A percentile compares a stretch with the other conserved stretches of the same genome.
These are phyloP conservation scores for Paramecium pentaurelia DNA, from an alignment of 73 alveolate species.

Conservation along the genomic window DNA sequence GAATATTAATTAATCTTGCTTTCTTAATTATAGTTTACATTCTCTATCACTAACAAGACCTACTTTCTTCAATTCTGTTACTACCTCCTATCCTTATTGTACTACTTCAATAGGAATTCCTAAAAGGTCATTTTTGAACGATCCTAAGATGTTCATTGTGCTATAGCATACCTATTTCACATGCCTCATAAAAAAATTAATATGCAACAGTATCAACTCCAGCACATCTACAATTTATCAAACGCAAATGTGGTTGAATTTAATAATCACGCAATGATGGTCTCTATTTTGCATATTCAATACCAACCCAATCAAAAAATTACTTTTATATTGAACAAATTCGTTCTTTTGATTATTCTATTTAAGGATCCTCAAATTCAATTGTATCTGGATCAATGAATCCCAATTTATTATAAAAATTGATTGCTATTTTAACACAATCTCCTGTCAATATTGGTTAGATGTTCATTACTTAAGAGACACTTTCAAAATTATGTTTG, in stretches of 20 bases:
- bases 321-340: neutral
- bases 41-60: conserved; percentile 10
- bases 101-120: conserved; percentile 29
- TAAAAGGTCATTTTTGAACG: neutral
- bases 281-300: neutral
- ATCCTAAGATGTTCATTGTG: neutral
- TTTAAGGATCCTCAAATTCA: neutral
- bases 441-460: neutral
- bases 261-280: neutral
- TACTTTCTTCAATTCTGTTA: neutral
- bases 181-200: neutral
- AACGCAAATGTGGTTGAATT: neutral
- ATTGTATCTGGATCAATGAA: neutral
- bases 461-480: neutral
- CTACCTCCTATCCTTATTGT: neutral
- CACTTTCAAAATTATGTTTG: neutral
- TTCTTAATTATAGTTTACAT: neutral
- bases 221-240: neutral
- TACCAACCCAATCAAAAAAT: conserved; percentile 19
- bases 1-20: neutral
- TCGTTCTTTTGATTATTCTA: neutral
- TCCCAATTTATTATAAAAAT: neutral
- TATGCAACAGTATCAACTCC: conserved; percentile 21
- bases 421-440: conserved; percentile 1
- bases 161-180: neutral